Conservation (phyloP, 768 basidiomycete genomes). For the Nidula microcarpa region DNA sequence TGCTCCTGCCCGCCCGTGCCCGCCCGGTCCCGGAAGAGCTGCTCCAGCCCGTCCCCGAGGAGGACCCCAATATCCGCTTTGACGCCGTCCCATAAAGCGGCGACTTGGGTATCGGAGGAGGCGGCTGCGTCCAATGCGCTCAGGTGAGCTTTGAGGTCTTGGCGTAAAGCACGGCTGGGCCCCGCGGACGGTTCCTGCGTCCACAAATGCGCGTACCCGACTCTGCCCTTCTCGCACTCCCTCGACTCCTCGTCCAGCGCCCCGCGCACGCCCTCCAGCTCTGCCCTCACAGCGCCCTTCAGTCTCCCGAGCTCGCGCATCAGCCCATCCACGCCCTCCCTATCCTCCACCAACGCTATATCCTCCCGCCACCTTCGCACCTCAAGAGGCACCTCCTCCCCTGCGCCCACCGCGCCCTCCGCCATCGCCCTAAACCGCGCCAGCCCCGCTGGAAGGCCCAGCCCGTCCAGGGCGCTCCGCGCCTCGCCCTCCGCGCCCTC, state of each 20-base stretch:
- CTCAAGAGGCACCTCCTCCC: constrained; percentile 67
- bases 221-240: constrained; percentile 86
- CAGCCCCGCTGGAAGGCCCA: constrained; percentile 74
- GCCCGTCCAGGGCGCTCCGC: constrained; percentile 72
- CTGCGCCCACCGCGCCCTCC: constrained; percentile 58
- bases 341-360: constrained; percentile 63
- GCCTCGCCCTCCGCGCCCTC: constrained; percentile 82
- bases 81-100: constrained; percentile 67
- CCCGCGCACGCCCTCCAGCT: constrained; percentile 57
- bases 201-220: constrained; percentile 86
- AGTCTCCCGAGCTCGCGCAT: constrained; percentile 56
- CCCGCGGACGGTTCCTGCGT: constrained; percentile 80
- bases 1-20: constrained; percentile 28
- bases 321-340: constrained; percentile 63
- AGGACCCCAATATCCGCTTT: constrained; percentile 62
- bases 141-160: constrained; percentile 76
- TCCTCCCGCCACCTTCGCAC: constrained; percentile 75
- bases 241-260: constrained; percentile 80
- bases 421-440: constrained; percentile 68
- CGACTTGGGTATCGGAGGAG: constrained; percentile 75
- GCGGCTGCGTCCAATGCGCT: constrained; percentile 73
- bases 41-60: constrained; percentile 56
- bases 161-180: constrained; percentile 65
- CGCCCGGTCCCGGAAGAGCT: constrained; percentile 53
- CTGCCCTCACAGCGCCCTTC: constrained; percentile 52